phyloP scores from a whole-genome alignment of 129 eudicot genomes.

The Helichrysum umbraculigerum region DNA sequence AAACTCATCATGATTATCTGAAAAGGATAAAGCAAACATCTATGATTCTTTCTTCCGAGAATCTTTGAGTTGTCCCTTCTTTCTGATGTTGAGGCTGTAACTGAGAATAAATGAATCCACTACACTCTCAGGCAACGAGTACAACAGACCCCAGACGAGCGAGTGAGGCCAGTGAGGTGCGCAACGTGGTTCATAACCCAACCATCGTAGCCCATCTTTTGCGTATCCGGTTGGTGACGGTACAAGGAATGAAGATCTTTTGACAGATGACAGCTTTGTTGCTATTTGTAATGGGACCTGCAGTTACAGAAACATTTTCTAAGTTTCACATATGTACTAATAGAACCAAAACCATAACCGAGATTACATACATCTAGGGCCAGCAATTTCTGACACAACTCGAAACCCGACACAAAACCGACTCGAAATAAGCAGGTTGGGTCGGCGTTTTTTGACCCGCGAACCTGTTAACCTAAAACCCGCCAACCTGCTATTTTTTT shows the following conservation, averaged over 20 bases:
- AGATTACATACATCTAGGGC: not conserved
- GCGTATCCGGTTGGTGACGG: constrained; percentile 48
- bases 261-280: constrained; percentile 31
- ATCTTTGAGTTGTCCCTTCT: constrained; percentile 73
- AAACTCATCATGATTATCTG: not conserved
- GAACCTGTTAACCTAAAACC: too few species aligned
- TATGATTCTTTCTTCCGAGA: constrained; percentile 54
- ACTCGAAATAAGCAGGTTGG: too few species aligned
- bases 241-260: constrained; percentile 28
- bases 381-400: too few species aligned
- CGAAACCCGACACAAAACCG: too few species aligned
- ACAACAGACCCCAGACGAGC: constrained; percentile 53
- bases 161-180: constrained; percentile 88
- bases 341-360: not conserved
- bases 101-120: constrained; percentile 64
- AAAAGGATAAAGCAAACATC: not conserved
- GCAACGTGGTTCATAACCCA: constrained; percentile 83
- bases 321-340: not conserved
- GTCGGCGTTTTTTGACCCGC: too few species aligned
- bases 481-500: too few species aligned
- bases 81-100: constrained; percentile 59
- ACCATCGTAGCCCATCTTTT: constrained; percentile 63
- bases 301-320: constrained; percentile 14
- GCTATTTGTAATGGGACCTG: constrained; percentile 33
- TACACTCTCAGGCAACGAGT: constrained; percentile 52